Percentiles rank a stretch among this genome's conserved stretches.
Conservation (phyloP, 352 stramenopile genomes). For the Globisporangium alternatum region DNA sequence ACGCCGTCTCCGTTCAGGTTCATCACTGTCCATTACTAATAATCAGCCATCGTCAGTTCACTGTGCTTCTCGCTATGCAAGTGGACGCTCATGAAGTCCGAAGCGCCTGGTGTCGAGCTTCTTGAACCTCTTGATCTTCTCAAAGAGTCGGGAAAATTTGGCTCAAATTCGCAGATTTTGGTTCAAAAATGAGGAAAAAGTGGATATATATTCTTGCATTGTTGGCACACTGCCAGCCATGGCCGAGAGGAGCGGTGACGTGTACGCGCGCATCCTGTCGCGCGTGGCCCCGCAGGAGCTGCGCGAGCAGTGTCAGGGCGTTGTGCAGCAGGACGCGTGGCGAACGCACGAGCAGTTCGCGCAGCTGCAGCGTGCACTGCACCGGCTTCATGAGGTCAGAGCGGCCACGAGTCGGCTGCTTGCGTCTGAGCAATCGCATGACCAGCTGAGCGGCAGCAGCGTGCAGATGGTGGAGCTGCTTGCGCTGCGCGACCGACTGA, state of each 20-base stretch:
- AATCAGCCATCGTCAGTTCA: too few species aligned
- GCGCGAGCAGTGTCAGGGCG: constrained; percentile 16
- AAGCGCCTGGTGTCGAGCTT: too few species aligned
- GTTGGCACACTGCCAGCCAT: neutral
- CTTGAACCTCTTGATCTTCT: too few species aligned
- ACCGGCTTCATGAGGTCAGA: constrained; percentile 25
- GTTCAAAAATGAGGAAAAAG: too few species aligned
- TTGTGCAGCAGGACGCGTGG: constrained; percentile 19
- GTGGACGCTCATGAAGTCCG: too few species aligned
- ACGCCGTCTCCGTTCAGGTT: too few species aligned
- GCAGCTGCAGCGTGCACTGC: constrained; percentile 17
- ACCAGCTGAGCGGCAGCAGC: neutral
- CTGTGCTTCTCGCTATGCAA: too few species aligned
- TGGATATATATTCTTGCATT: neutral
- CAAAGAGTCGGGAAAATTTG: too few species aligned
- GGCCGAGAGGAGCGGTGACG: constrained; percentile 7
- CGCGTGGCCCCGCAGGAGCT: constrained; percentile 25
- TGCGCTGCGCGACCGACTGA: neutral
- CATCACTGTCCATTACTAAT: too few species aligned
- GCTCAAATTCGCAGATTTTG: too few species aligned
- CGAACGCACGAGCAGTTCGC: constrained; percentile 10
- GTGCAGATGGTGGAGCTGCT: neutral
- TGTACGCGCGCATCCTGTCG: constrained; percentile 35
- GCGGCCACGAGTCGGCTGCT: constrained; percentile 23
- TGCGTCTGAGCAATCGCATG: constrained; percentile 3